phyloP scores from a whole-genome alignment of 768 basidiomycete species.

The Lactifluus rugatus region DNA sequence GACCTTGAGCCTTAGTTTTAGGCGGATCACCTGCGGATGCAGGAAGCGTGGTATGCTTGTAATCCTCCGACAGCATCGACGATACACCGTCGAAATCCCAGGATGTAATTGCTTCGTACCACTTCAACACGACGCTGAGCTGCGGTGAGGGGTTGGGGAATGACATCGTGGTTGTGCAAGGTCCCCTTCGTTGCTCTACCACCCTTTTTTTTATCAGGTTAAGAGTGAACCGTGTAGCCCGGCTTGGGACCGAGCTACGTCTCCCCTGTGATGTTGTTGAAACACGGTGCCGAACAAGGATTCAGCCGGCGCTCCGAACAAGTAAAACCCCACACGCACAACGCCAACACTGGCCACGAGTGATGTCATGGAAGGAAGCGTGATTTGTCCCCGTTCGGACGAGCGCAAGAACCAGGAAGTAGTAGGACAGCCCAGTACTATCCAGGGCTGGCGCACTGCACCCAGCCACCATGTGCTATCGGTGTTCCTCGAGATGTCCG shows the following conservation, averaged over 20 bases:
- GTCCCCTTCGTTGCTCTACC: no score
- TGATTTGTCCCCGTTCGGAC: no score
- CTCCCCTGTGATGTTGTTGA: neutral
- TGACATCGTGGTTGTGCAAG: neutral
- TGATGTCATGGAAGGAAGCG: no score
- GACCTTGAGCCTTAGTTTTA: constrained; percentile 2
- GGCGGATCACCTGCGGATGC: neutral
- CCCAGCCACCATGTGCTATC: no score
- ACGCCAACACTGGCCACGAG: no score
- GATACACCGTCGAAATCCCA: constrained; percentile 5
- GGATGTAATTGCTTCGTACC: neutral
- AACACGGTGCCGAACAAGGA: neutral
- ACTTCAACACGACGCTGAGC: neutral
- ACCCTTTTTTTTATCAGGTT: neutral
- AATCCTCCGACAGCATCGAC: neutral
- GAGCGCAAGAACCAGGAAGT: no score
- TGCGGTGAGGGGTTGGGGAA: constrained; percentile 2
- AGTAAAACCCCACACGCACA: neutral
- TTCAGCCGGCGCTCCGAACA: neutral
- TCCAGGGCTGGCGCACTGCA: no score
- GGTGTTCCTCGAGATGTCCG: neutral
- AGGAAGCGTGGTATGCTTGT: constrained; percentile 1
- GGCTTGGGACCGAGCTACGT: neutral
- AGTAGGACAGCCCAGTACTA: no score
- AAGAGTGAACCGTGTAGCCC: neutral